Percentiles rank a stretch among this genome's conserved stretches.
Evolutionary conservation across 2,329 filamentous ascomycete genomes (phyloP).

Genomic region (Dactylonectria macrodidyma): DNA sequence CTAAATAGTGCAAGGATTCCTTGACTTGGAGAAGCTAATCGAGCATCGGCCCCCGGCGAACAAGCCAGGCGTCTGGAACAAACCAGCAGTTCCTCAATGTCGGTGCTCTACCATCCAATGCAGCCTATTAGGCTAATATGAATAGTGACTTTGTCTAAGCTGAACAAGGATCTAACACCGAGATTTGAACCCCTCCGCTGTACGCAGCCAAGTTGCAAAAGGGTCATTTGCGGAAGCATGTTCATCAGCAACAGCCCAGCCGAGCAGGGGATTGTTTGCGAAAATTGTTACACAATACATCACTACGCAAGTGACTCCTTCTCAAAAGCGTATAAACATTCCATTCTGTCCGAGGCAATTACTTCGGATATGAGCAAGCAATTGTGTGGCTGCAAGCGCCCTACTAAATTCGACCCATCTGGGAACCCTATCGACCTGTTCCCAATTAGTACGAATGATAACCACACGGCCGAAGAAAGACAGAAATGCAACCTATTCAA

Average conservation of each 20-base stretch:
- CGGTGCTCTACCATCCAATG: neutral
- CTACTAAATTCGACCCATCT: neutral
- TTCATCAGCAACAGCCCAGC: conserved; percentile 26
- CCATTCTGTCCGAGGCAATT: conserved; percentile 32
- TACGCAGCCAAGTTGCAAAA: conserved; percentile 34
- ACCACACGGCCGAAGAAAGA: neutral
- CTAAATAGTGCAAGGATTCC: conserved; percentile 17
- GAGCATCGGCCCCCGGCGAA: conserved; percentile 40
- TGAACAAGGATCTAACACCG: conserved; percentile 30
- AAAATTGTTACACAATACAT: conserved; percentile 33
- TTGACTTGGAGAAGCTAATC: conserved; percentile 42
- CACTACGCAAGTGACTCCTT: neutral
- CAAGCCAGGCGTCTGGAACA: conserved; percentile 38
- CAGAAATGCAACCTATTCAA: neutral
- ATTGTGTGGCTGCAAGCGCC: conserved; percentile 32
- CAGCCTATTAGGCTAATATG: neutral
- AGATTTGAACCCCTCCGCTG: conserved; percentile 37
- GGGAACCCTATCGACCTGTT: neutral
- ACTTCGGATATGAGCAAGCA: conserved; percentile 37
- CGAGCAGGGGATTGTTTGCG: conserved; percentile 34
- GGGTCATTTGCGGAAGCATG: conserved; percentile 39
- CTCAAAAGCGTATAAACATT: conserved; percentile 2
- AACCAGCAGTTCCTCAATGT: conserved; percentile 11
- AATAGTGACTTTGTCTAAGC: conserved; percentile 22
- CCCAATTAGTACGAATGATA: neutral